A percentile compares a stretch with the other conserved stretches of the same genome.
These are phyloP conservation scores for Mycena chlorophos DNA, from an alignment of 768 basidiomycete genomes.

Conservation along the genomic window DNA sequence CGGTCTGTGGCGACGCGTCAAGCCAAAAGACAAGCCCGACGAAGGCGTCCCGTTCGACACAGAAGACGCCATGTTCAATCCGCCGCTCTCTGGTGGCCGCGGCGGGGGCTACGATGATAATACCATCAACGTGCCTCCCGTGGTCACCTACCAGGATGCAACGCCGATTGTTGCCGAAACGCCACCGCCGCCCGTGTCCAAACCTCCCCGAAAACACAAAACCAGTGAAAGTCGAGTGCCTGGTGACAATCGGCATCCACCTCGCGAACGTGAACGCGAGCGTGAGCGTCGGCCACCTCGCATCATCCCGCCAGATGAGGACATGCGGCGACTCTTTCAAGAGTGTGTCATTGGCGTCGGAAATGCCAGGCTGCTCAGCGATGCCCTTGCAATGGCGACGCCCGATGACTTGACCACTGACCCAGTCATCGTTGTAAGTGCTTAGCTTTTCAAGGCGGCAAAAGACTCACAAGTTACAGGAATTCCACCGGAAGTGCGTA, in stretches of 20 bases:
- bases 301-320: conserved; percentile 76
- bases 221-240: conserved; percentile 16
- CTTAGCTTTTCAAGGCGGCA: background rate
- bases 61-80: conserved; percentile 79
- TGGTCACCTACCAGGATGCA: conserved; percentile 39
- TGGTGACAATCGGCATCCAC: conserved; percentile 13
- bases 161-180: conserved; percentile 29
- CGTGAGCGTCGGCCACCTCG: conserved; percentile 26
- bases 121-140: conserved; percentile 27
- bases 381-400: conserved; percentile 67
- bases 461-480: conserved; percentile 44
- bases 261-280: conserved; percentile 21
- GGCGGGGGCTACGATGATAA: conserved; percentile 1
- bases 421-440: conserved; percentile 67
- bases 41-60: conserved; percentile 79
- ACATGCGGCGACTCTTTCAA: conserved; percentile 77
- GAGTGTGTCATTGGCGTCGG: conserved; percentile 84
- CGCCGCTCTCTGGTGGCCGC: conserved; percentile 26
- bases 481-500: conserved; percentile 78
- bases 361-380: conserved; percentile 73
- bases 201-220: conserved; percentile 38
- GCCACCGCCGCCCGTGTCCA: conserved; percentile 26
- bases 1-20: conserved; percentile 77
- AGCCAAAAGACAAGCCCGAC: conserved; percentile 78
- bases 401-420: conserved; percentile 69